Base-by-base conservation (phyloP, 2,329 filamentous ascomycete species). In the Epicoccum sorghinum region DNA sequence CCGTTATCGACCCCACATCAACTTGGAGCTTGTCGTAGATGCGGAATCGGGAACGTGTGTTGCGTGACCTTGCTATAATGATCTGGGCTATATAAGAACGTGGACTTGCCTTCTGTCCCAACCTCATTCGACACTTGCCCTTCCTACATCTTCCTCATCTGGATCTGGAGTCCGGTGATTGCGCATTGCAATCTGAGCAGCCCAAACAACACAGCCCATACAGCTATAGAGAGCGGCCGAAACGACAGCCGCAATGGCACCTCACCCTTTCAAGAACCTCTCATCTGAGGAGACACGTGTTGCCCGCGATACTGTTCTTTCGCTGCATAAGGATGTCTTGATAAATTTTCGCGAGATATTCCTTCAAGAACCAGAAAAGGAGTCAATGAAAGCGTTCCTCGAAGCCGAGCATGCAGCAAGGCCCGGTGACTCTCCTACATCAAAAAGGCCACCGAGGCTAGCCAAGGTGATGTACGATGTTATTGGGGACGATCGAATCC, bases 401-500 rank as follows among this genome's bases (percentile, higher is more conserved):
- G 75, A 77, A 0, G 68, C 79, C 3, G 81, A 83, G 58, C 80
- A 82, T 55, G 57, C 67, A 29, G 69, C 72, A 40, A 64, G 49
- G 27, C 70, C 75, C 5, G 70, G 69, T 37, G 61, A 68, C n/a
- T 75, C 69, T 48, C 75, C 75, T 18, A 60, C 65, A 3, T 78
- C 77, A 2, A 76, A 77, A 12, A 72, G 77, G 2, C 82, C 81
- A 12, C 73, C 78, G 7, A 77, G 83, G 27, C 64, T 82, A 44
- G 83, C 82, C 2, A 76, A 80, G 39, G 80, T 81, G 30, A 78
- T 82, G 59, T 87, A 86, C 72, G 83, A 82, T 69, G 77, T 86
- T 43, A 79, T 85, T 52, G 80, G 81, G 1, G 63, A 69, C 4
- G 79, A 83, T 37, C 80, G 78, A 37, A 72, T 81, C 6, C 80